These are phyloP conservation scores for Lactarius pseudohatsudake DNA, from an alignment of 768 basidiomycete genomes.

Conservation along the genomic window DNA sequence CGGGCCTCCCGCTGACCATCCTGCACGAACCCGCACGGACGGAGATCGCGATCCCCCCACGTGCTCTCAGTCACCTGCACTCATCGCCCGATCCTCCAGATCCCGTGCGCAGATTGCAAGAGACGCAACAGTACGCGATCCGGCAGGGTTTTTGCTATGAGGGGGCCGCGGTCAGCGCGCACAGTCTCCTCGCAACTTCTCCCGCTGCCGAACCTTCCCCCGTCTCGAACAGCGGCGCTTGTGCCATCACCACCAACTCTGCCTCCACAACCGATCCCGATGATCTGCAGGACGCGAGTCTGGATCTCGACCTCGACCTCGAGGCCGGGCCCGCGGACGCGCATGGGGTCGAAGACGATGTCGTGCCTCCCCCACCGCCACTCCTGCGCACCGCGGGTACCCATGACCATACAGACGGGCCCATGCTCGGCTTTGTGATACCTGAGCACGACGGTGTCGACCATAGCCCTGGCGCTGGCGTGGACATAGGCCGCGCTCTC, in stretches of 20 bases:
- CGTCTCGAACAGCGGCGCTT: neutral
- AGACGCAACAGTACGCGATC: neutral
- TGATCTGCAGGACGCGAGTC: neutral
- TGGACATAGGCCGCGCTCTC: too few relatives aligned
- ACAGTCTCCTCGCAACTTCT: slow-evolving; percentile 19
- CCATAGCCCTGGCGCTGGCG: neutral
- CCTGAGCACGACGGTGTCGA: neutral
- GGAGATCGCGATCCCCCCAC: slow-evolving; percentile 14
- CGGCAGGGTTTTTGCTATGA: slow-evolving; percentile 22
- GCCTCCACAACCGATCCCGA: too few relatives aligned
- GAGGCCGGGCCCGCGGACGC: neutral
- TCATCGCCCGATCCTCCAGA: neutral
- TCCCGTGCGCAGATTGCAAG: neutral
- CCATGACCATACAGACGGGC: slow-evolving; percentile 8
- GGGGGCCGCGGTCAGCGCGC: slow-evolving; percentile 19
- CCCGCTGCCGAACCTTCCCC: neutral
- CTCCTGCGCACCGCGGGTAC: neutral
- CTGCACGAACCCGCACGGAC: neutral
- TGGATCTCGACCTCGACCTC: neutral
- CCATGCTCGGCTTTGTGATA: slow-evolving; percentile 14
- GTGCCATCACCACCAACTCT: neutral
- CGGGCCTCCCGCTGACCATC: slow-evolving; percentile 12
- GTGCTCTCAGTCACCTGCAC: neutral
- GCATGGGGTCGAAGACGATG: too few relatives aligned
- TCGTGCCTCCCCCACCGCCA: neutral